Percentiles rank a stretch among this genome's conserved stretches.
These are phyloP conservation scores for Misopates orontium DNA, from an alignment of 257 asterid genomes.

Conservation along the genomic window DNA sequence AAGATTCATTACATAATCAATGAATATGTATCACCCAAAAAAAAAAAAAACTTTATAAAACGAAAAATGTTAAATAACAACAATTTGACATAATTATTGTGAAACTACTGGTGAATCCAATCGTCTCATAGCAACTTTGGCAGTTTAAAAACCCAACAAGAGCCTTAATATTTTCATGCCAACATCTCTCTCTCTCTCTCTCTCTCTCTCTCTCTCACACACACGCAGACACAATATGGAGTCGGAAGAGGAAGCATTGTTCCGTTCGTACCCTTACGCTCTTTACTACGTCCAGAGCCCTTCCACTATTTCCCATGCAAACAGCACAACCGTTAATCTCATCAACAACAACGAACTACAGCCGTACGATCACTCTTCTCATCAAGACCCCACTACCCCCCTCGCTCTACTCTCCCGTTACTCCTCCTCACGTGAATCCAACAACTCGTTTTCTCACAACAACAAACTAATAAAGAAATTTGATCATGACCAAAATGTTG, in stretches of 20 bases:
- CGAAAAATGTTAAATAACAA: no score
- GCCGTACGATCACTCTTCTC: slow-evolving; percentile 10
- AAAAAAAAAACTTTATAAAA: no score
- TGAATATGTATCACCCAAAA: no score
- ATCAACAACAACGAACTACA: slow-evolving; percentile 10
- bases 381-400: no score
- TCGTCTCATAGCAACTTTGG: slow-evolving; percentile 14
- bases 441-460: slow-evolving; percentile 38
- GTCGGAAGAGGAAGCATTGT: slow-evolving; percentile 65
- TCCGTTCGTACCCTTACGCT: slow-evolving; percentile 54
- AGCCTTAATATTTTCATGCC: not conserved
- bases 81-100: not conserved
- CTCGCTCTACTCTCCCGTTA: slow-evolving; percentile 38
- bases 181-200: not conserved
- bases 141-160: slow-evolving; percentile 36
- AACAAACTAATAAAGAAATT: slow-evolving; percentile 29
- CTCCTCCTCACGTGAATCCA: slow-evolving; percentile 67
- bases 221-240: slow-evolving; percentile 42
- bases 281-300: slow-evolving; percentile 77
- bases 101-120: not conserved
- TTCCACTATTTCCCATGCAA: slow-evolving; percentile 49
- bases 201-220: not conserved
- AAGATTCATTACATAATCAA: no score
- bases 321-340: slow-evolving; percentile 18
- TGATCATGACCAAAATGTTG: slow-evolving; percentile 10